Percentiles rank a stretch among this genome's conserved stretches.
phyloP scores from a whole-genome alignment of 164 flowering plant genomes.

The Buxus sempervirens region DNA sequence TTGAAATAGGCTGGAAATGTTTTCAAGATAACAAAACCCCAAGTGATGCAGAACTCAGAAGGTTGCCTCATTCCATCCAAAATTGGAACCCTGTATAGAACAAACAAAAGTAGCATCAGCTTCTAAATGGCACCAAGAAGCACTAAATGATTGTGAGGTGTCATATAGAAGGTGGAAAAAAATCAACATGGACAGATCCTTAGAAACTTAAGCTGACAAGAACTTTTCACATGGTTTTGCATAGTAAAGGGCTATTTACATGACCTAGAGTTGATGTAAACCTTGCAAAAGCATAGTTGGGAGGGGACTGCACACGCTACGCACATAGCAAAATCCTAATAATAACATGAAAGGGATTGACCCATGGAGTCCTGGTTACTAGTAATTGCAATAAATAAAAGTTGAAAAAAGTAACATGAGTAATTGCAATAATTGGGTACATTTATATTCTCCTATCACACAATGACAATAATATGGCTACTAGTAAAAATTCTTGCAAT shows the following conservation, averaged over 20 bases:
- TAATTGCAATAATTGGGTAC: too few species aligned
- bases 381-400: too few species aligned
- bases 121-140: neutral
- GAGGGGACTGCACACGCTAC: constrained; percentile 87
- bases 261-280: constrained; percentile 86
- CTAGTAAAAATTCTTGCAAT: too few species aligned
- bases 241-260: constrained; percentile 51
- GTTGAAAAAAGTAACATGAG: too few species aligned
- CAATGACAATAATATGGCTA: too few species aligned
- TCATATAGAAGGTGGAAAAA: neutral
- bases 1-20: neutral
- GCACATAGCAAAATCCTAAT: constrained; percentile 64
- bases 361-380: too few species aligned
- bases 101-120: constrained; percentile 4
- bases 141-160: neutral
- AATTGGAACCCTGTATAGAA: constrained; percentile 67
- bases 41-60: constrained; percentile 36
- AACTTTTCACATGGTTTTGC: constrained; percentile 13
- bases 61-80: constrained; percentile 93
- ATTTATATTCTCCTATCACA: too few species aligned
- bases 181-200: neutral
- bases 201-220: constrained; percentile 7
- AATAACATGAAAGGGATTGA: constrained; percentile 19
- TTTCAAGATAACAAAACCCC: constrained; percentile 7
- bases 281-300: constrained; percentile 97